Base-by-base conservation (phyloP, 2,329 filamentous ascomycete genomes). In the Fusarium subglutinans region DNA sequence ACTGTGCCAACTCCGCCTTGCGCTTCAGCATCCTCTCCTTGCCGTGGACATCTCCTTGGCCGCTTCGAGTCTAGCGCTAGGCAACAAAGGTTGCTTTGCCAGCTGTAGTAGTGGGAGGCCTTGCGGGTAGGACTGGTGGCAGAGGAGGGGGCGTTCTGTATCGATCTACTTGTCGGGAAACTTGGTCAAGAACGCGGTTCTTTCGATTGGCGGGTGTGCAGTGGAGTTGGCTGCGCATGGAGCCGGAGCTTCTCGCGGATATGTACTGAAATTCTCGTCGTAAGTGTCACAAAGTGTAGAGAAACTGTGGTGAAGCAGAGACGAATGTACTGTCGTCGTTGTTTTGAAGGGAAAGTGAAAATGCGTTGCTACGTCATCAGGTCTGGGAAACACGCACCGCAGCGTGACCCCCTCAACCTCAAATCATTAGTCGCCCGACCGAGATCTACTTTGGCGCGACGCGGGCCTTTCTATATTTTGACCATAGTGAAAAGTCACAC, bases 271-370 rank as follows among this genome's bases (percentile, higher is more conserved):
- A 9, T 3, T 8, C 1, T 18, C 20, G 20, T 6, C 8, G 47
- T 5, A 20, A 33, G 4, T 3, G 1, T 1, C 2, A 5, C 2
- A 9, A 17, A n/a, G 10, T 5, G 15, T 6, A 12, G 6, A n/a
- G 1, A 17, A 8, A 3, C 9, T 17, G 3, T 5, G 28, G 6
- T 9, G 11, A 50, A 30, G 10, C 3, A 17, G 14, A 13, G 7
- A 48, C 12, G 14, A 30, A 30, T 22, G 45, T 15, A 4, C 20
- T 3, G 20, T 30, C 10, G 20, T 26, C 24, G 12, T 33, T 50
- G 15, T 18, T 10, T 22, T n/a, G 47, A 6, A 3, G 15, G 22
- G 28, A 9, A 9, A n/a, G 6, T 0, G 4, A 50, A 5, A 17
- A 33, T 14, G 15, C 47, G 28, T n/a, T 33, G 28, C 47, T 18